These are phyloP conservation scores for Elasticomyces elasticus DNA, from an alignment of 495 filamentous ascomycete species.

Conservation along the genomic window DNA sequence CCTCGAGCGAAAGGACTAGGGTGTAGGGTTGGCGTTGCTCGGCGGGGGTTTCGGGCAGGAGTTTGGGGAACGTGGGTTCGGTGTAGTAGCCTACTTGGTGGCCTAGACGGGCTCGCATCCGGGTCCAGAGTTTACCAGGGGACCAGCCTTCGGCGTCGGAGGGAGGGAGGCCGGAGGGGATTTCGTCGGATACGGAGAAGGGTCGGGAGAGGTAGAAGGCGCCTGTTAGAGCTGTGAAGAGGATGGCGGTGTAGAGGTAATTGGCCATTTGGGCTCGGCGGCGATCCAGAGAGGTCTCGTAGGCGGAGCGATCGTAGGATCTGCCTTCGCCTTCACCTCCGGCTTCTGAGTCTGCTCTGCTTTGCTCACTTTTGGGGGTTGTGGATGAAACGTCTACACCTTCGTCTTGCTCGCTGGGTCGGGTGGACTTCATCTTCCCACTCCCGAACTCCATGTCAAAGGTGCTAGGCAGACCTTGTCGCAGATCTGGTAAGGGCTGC, in stretches of 20 bases:
- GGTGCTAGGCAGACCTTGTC: slow-evolving; percentile 84
- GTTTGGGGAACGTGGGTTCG: slow-evolving; percentile 87
- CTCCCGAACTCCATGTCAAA: slow-evolving; percentile 54
- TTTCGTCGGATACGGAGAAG: slow-evolving; percentile 69
- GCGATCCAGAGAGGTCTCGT: slow-evolving; percentile 82
- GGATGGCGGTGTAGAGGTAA: slow-evolving; percentile 47
- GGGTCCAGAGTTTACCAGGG: slow-evolving; percentile 63
- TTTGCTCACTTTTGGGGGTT: no score
- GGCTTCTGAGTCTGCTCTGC: no score
- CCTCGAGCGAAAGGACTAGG: slow-evolving; percentile 82
- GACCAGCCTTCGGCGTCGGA: slow-evolving; percentile 46
- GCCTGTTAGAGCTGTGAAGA: slow-evolving; percentile 41
- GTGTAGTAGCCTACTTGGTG: slow-evolving; percentile 82
- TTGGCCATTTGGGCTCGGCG: slow-evolving; percentile 61
- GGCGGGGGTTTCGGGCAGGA: slow-evolving; percentile 81
- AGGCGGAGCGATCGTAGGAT: slow-evolving; percentile 66
- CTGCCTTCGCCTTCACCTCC: slow-evolving; percentile 38
- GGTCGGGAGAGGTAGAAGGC: slow-evolving; percentile 70
- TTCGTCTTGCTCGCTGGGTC: slow-evolving; percentile 6
- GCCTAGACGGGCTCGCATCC: slow-evolving; percentile 60
- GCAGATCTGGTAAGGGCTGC: slow-evolving; percentile 71
- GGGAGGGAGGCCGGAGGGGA: slow-evolving; percentile 5
- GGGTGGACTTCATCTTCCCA: slow-evolving; percentile 4
- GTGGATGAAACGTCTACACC: slow-evolving; percentile 8
- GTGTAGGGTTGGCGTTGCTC: slow-evolving; percentile 81